Percentiles rank a stretch among this genome's conserved stretches.
phyloP scores from a whole-genome alignment of 305 asterid genomes.

The Stenogyne calaminthoides region DNA sequence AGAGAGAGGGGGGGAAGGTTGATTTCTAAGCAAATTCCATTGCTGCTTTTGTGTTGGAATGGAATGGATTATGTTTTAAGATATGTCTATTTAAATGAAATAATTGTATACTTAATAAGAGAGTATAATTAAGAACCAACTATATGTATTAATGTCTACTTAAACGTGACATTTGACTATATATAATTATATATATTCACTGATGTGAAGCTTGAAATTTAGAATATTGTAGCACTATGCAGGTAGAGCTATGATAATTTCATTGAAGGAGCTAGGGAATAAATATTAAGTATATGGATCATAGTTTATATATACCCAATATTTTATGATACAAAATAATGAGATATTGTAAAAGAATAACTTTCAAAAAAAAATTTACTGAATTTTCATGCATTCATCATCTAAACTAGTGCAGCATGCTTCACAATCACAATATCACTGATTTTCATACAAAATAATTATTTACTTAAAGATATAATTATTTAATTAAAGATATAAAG shows the following conservation, averaged over 20 bases:
- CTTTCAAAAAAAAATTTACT: background rate
- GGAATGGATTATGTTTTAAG: slow-evolving; percentile 59
- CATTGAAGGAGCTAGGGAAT: background rate
- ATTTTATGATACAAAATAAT: background rate
- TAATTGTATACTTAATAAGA: slow-evolving; percentile 2
- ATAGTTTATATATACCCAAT: background rate
- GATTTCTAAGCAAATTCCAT: slow-evolving; percentile 57
- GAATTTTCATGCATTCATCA: too few species aligned
- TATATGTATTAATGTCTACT: slow-evolving; percentile 22
- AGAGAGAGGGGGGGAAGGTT: background rate
- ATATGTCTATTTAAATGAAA: slow-evolving; percentile 35
- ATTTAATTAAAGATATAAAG: too few species aligned
- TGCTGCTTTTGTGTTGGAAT: slow-evolving; percentile 48
- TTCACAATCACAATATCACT: too few species aligned
- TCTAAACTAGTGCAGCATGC: too few species aligned
- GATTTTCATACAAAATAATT: too few species aligned
- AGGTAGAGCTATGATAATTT: background rate
- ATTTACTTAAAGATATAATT: too few species aligned
- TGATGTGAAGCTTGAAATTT: background rate
- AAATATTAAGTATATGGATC: background rate
- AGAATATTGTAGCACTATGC: background rate
- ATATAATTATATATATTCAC: background rate
- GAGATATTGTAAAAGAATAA: background rate
- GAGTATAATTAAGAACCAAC: slow-evolving; percentile 9
- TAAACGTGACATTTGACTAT: slow-evolving; percentile 35